phyloP scores from a whole-genome alignment of 2,329 filamentous ascomycete species.

The Geosmithia putterillii region DNA sequence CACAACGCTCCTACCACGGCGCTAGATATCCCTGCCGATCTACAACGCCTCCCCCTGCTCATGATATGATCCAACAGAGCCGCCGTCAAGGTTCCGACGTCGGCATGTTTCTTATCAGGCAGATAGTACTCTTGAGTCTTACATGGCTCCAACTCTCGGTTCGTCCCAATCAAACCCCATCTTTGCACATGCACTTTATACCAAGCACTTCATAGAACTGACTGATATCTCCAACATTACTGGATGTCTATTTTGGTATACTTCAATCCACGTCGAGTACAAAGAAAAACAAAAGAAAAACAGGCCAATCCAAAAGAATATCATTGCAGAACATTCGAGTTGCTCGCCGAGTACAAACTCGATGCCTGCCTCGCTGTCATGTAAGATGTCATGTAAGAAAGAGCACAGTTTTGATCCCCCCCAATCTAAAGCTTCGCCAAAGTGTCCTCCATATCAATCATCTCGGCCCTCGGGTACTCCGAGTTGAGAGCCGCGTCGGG shows the following conservation, averaged over 20 bases:
- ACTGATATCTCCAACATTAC: background rate
- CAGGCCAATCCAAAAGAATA: too few species aligned
- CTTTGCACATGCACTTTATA: background rate
- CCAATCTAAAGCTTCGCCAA: conserved; percentile 14
- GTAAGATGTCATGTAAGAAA: background rate
- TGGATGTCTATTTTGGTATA: background rate
- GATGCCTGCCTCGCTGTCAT: background rate
- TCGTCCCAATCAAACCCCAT: background rate
- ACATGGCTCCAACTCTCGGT: background rate
- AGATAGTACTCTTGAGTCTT: too few species aligned
- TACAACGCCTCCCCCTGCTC: too few species aligned
- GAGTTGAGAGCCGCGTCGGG: conserved; percentile 38
- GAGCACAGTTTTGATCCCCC: background rate
- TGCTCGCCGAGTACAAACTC: too few species aligned
- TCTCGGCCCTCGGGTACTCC: conserved; percentile 45
- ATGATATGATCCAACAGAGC: too few species aligned
- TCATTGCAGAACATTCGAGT: too few species aligned
- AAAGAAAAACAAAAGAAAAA: background rate
- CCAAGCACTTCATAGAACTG: background rate
- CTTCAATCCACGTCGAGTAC: background rate
- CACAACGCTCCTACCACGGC: background rate
- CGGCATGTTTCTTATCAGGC: background rate
- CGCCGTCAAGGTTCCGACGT: background rate
- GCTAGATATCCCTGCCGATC: background rate
- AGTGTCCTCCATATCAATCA: conserved; percentile 34